Conservation (phyloP, 148 eudicot species). For the Limonium bicolor region DNA sequence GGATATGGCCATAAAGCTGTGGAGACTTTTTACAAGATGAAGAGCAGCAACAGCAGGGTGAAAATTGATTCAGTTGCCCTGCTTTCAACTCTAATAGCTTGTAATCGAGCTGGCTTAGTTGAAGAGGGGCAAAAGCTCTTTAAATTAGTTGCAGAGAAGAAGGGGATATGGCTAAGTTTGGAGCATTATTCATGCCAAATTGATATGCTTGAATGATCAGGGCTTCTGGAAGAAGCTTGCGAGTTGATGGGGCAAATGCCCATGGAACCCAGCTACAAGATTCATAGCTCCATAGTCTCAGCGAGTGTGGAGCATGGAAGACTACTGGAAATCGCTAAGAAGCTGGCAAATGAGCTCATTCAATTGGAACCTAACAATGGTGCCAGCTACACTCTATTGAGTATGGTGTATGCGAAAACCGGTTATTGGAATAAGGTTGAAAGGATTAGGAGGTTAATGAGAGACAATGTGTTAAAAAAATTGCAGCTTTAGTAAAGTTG, state of each 20-base stretch:
- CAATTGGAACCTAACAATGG: constrained; percentile 24
- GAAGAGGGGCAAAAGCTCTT: constrained; percentile 27
- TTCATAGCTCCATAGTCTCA: constrained; percentile 35
- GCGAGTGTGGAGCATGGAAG: constrained; percentile 36
- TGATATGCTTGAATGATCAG: constrained; percentile 39
- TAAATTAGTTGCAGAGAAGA: constrained; percentile 6
- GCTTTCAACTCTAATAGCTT: constrained; percentile 28
- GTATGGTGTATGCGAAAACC: constrained; percentile 28
- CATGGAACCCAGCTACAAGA: constrained; percentile 17
- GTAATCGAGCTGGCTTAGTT: constrained; percentile 33
- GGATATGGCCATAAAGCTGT: constrained; percentile 24
- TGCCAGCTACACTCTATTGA: constrained; percentile 24
- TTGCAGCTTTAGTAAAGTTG: no score
- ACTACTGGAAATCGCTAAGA: constrained; percentile 24
- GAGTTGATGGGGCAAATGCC: constrained; percentile 27
- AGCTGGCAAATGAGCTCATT: constrained; percentile 17
- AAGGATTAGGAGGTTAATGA: constrained; percentile 20
- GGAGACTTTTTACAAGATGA: constrained; percentile 21
- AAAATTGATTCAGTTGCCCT: constrained; percentile 21
- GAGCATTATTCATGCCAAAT: constrained; percentile 38
- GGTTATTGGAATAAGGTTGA: constrained; percentile 31
- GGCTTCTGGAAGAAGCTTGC: constrained; percentile 30
- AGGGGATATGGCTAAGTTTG: neutral
- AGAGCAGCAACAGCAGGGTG: constrained; percentile 11
- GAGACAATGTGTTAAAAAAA: constrained; percentile 16